Evolutionary conservation across 306 rosid species (phyloP), one percentile per base, ranked within the genome.

Genomic region (Trifolium dubium): DNA sequence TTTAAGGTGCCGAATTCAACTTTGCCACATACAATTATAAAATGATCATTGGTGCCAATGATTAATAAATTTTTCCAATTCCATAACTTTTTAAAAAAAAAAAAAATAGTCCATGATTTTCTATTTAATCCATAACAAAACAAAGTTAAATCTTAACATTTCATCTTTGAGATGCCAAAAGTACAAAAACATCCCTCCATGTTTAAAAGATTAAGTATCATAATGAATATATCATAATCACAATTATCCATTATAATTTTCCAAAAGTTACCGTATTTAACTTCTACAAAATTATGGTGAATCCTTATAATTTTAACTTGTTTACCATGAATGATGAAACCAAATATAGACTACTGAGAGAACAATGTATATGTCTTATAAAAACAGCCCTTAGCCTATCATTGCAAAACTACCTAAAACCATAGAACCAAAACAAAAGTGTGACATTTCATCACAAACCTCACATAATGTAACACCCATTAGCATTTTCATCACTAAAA

Each of bases 401-500:
- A 72, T 32, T 55, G 5, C 54, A 56, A 56, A 77, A 63, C 56
- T 64, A 78, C 29, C 17, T 43, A 56, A 18, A 49, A 40, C 23
- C 69, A 72, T 23, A 55, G 10, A 19, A 63, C 69, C 51, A 18
- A 29, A 28, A 31, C 51, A 13, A 34, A 8, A 40, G 14, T 72
- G 34, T 71, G 34, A 47, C 64, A 73, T 43, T 13, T 67, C 74
- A 19, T 14, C 83, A 92, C 96, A 92, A 86, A 62, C 77, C 14
- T 31, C 86, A 93, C 97, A 93, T 89, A 63, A 93, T 71, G 62
- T 67, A 85, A 72, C 96, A 91, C 0, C 89, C 98, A 78, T 88
- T 83, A 4, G 86, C 87, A 79, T 93, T 91, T 56, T 93, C 98
- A 77, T 93, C 98, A 53, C 97, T 93, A 76, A 91, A 93, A 55